phyloP scores from a whole-genome alignment of 345 rosid genomes.

The Hibiscus tridactylites region DNA sequence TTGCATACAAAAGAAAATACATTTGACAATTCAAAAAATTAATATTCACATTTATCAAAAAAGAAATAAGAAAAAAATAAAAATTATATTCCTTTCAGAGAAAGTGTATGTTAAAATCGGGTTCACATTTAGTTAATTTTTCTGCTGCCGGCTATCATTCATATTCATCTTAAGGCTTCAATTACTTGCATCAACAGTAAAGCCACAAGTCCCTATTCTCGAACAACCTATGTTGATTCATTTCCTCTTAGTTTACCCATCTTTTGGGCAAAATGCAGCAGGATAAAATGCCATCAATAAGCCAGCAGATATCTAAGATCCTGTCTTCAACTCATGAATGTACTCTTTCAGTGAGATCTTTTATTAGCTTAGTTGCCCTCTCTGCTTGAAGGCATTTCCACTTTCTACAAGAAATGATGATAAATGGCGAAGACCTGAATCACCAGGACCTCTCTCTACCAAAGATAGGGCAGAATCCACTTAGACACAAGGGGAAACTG shows the following conservation, averaged over 20 bases:
- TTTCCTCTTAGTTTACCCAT: neutral
- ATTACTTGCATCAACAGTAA: neutral
- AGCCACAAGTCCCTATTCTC: neutral
- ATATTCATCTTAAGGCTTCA: neutral
- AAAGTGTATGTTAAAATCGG: neutral
- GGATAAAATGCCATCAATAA: neutral
- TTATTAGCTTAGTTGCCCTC: neutral
- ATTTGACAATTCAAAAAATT: neutral
- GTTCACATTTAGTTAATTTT: neutral
- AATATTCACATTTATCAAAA: neutral
- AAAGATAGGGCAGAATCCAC: neutral
- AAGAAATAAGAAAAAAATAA: neutral
- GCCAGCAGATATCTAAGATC: neutral
- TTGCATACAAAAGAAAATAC: neutral
- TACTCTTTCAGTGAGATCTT: neutral
- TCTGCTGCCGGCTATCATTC: neutral
- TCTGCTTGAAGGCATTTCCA: neutral
- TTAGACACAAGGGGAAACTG: neutral
- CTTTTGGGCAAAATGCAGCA: neutral
- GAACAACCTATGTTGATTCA: neutral
- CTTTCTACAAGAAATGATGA: neutral
- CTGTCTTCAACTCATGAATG: neutral
- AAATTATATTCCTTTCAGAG: neutral
- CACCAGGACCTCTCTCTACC: neutral
- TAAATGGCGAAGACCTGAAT: neutral